Evolutionary conservation across 192 early-diverging fungal species (phyloP).

Genomic region (Backusella mclennaniae): DNA sequence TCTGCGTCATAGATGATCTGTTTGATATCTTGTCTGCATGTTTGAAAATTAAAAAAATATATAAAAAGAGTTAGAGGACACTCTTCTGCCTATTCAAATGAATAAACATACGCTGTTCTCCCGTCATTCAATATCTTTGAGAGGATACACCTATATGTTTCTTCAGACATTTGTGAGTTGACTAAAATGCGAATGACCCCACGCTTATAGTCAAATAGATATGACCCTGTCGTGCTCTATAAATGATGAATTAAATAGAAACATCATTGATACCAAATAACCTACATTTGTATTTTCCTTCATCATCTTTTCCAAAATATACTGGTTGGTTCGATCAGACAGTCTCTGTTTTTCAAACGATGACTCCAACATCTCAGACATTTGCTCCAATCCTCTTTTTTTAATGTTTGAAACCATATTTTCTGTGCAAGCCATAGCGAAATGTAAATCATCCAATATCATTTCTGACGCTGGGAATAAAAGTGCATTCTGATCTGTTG

Average conservation of each 20-base stretch:
- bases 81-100: not conserved
- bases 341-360: not conserved
- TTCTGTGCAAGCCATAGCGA: not conserved
- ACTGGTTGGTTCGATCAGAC: not conserved
- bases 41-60: not conserved
- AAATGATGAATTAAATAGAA: not conserved
- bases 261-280: not conserved
- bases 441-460: slow-evolving; percentile 11
- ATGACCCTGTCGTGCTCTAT: not conserved
- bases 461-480: not conserved
- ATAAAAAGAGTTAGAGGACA: too few species aligned
- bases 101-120: not conserved
- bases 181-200: not conserved
- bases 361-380: not conserved
- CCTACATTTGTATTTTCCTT: not conserved
- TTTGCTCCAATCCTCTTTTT: not conserved
- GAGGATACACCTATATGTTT: not conserved
- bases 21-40: not conserved
- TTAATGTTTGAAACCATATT: not conserved
- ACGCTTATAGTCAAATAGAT: slow-evolving; percentile 2
- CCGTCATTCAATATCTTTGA: slow-evolving; percentile 1
- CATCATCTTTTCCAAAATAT: not conserved
- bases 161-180: not conserved
- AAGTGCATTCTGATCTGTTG: not conserved
- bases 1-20: not conserved